Percentiles rank a stretch among this genome's conserved stretches.
Conservation (phyloP, 2,329 filamentous ascomycete species). For the Fusarium sp. region DNA sequence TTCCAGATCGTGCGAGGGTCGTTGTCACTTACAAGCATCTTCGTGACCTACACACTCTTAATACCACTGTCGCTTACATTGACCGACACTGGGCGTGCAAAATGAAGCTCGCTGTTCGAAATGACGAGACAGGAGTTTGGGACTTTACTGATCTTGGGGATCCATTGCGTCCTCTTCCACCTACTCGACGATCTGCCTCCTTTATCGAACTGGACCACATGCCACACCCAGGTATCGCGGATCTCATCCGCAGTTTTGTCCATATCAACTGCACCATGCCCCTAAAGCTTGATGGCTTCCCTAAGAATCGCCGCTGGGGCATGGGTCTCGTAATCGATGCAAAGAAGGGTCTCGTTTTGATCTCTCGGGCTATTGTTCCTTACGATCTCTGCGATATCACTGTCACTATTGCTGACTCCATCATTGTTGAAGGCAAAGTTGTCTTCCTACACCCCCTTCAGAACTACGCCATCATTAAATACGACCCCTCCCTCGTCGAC, state of each 20-base stretch:
- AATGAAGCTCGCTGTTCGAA: slow-evolving; percentile 92
- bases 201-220: slow-evolving; percentile 94
- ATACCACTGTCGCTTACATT: slow-evolving; percentile 91
- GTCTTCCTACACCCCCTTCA: slow-evolving; percentile 96
- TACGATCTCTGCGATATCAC: slow-evolving; percentile 98
- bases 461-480: slow-evolving; percentile 96
- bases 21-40: slow-evolving; percentile 97
- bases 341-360: slow-evolving; percentile 92
- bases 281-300: slow-evolving; percentile 97
- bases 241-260: slow-evolving; percentile 94
- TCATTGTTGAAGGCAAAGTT: slow-evolving; percentile 93
- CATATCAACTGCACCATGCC: slow-evolving; percentile 94
- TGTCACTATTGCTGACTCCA: slow-evolving; percentile 95
- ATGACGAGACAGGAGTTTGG: slow-evolving; percentile 92
- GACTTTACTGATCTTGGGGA: slow-evolving; percentile 91
- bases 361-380: slow-evolving; percentile 93
- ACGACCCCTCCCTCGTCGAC: slow-evolving; percentile 92
- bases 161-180: slow-evolving; percentile 79
- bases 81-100: slow-evolving; percentile 96
- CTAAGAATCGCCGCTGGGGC: slow-evolving; percentile 91
- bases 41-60: slow-evolving; percentile 91
- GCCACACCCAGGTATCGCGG: slow-evolving; percentile 88
- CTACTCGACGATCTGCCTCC: slow-evolving; percentile 81
- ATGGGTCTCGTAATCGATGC: slow-evolving; percentile 98
- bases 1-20: slow-evolving; percentile 85